Percentiles rank a stretch among this genome's conserved stretches.
phyloP scores from a whole-genome alignment of 495 filamentous ascomycete species.

The Cenococcum geophilum region DNA sequence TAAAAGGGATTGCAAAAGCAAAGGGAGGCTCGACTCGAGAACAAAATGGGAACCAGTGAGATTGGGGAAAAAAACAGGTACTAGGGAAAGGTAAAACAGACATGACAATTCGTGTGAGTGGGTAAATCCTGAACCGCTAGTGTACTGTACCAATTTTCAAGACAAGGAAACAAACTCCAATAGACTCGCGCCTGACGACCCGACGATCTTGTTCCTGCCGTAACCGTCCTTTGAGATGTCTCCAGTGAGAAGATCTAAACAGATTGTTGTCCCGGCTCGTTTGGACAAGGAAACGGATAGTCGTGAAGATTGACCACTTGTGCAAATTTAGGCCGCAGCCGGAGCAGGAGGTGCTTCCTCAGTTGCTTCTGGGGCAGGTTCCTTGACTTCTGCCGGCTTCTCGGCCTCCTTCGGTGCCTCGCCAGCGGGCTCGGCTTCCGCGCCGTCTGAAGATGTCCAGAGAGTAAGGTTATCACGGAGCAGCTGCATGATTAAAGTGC shows the following conservation, averaged over 20 bases:
- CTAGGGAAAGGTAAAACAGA: conserved; percentile 20
- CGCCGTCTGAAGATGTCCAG: conserved; percentile 95
- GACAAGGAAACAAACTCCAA: conserved; percentile 10
- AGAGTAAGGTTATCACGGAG: conserved; percentile 98
- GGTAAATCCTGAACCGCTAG: conserved; percentile 6
- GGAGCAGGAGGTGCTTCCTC: conserved; percentile 31
- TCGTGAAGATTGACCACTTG: conserved; percentile 15
- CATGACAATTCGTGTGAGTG: conserved; percentile 17
- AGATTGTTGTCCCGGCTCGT: background rate
- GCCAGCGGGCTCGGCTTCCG: conserved; percentile 64
- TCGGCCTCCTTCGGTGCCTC: conserved; percentile 50
- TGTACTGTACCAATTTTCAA: conserved; percentile 12
- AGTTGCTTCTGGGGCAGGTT: conserved; percentile 43
- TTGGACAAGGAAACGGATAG: conserved; percentile 23
- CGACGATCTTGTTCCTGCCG: conserved; percentile 4
- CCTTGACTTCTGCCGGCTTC: conserved; percentile 54
- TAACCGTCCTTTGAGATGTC: conserved; percentile 4
- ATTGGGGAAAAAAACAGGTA: background rate
- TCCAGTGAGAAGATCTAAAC: background rate
- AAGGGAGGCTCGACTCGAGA: background rate
- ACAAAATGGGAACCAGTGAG: background rate
- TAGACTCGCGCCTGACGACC: conserved; percentile 7
- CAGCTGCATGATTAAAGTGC: conserved; percentile 99
- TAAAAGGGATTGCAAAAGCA: background rate
- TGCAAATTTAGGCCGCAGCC: conserved; percentile 28